Conservation (phyloP, 148 eudicot species). For the Limonium bicolor region DNA sequence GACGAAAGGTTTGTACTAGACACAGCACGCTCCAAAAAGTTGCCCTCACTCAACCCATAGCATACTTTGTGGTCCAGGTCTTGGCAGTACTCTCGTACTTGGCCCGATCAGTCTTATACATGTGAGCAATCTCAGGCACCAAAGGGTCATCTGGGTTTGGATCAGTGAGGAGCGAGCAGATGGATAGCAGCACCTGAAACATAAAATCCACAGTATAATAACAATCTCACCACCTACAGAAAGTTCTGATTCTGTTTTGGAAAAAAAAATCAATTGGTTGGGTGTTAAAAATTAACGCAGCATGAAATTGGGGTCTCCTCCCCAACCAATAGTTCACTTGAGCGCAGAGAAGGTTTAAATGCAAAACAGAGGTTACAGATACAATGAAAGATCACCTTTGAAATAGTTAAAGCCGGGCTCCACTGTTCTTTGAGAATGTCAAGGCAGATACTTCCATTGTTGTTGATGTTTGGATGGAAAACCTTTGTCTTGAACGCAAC, state of each 20-base stretch:
- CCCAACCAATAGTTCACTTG: no score
- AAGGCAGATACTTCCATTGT: constrained; percentile 10
- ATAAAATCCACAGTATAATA: neutral
- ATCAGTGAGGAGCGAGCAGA: constrained; percentile 28
- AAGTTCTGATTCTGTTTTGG: no score
- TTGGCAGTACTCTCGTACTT: constrained; percentile 30
- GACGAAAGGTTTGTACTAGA: no score
- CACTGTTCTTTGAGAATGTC: constrained; percentile 12
- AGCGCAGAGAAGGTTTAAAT: no score
- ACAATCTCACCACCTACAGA: no score
- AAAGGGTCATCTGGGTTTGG: constrained; percentile 34
- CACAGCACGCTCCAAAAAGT: no score
- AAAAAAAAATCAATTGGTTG: no score
- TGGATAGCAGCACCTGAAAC: constrained; percentile 27
- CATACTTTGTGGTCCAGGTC: constrained; percentile 29
- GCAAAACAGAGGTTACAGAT: no score
- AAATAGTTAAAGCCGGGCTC: constrained; percentile 12
- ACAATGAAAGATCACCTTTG: no score
- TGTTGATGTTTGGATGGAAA: constrained; percentile 10
- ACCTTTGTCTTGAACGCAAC: constrained; percentile 11
- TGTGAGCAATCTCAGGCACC: constrained; percentile 29
- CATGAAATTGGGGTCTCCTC: no score
- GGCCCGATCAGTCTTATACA: constrained; percentile 20
- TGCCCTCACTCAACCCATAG: constrained; percentile 18
- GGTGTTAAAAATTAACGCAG: no score